Evolutionary conservation across 1,139 yeast genomes (phyloP).

Genomic region (Yamadazyma taylorii): DNA sequence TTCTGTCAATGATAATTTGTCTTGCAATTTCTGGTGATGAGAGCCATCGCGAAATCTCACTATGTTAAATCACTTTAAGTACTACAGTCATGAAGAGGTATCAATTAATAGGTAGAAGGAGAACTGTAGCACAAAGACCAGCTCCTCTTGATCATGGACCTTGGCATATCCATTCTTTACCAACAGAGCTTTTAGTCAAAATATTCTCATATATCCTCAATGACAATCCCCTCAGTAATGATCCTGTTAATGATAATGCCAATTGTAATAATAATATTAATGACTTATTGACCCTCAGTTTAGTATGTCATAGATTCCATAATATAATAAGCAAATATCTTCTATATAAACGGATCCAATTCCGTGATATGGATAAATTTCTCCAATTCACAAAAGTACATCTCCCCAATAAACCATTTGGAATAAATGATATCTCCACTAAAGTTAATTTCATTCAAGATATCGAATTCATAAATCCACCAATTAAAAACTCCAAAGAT

Average conservation of each 20-base stretch:
- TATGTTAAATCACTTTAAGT: not conserved
- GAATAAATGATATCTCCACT: constrained; percentile 28
- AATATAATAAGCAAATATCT: constrained; percentile 35
- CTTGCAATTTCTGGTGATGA: too few species aligned
- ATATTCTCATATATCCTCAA: constrained; percentile 28
- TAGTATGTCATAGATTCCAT: constrained; percentile 38
- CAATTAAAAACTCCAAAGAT: constrained; percentile 24
- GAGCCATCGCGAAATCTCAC: too few species aligned
- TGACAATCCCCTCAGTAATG: constrained; percentile 10
- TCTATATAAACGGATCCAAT: constrained; percentile 33
- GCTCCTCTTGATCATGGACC: constrained; percentile 23
- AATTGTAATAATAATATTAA: too few species aligned
- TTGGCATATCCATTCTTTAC: constrained; percentile 38
- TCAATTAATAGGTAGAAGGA: constrained; percentile 41
- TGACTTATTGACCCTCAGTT: not conserved
- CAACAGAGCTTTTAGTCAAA: constrained; percentile 39
- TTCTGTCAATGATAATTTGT: not conserved
- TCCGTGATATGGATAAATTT: constrained; percentile 28
- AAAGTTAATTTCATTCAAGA: constrained; percentile 31
- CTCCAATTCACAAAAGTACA: constrained; percentile 32
- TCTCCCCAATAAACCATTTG: constrained; percentile 22
- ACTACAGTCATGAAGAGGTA: constrained; percentile 23
- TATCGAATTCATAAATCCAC: constrained; percentile 37
- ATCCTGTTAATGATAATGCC: constrained; percentile 14
- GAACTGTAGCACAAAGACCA: constrained; percentile 16